These are phyloP conservation scores for Taxillus chinensis DNA, from an alignment of 164 flowering plant genomes.

Conservation along the genomic window DNA sequence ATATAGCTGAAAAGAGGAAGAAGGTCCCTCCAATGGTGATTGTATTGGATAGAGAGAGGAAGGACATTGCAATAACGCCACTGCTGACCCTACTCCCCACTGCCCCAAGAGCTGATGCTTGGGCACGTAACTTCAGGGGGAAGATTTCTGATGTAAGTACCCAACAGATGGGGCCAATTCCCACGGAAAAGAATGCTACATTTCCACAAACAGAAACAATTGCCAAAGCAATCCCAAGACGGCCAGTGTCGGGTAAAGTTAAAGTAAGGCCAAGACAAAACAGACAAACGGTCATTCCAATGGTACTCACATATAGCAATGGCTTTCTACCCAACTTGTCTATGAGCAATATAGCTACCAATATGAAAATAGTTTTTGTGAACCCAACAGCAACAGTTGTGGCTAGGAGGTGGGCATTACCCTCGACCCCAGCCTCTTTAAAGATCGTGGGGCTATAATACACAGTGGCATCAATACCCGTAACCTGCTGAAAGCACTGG, in stretches of 20 bases:
- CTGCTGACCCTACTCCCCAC: constrained; percentile 49
- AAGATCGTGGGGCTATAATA: constrained; percentile 42
- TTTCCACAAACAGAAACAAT: constrained; percentile 33
- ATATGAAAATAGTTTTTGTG: constrained; percentile 32
- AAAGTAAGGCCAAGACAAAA: constrained; percentile 23
- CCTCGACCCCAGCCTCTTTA: constrained; percentile 30
- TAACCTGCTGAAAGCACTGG: constrained; percentile 35
- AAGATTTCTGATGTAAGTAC: constrained; percentile 53
- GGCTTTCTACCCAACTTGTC: constrained; percentile 38
- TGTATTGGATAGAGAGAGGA: constrained; percentile 33
- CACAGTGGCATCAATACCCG: constrained; percentile 37
- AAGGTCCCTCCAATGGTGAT: constrained; percentile 60
- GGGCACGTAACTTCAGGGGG: constrained; percentile 50
- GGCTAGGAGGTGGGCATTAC: constrained; percentile 21
- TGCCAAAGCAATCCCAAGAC: constrained; percentile 16
- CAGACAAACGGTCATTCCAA: constrained; percentile 40
- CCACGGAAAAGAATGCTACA: constrained; percentile 48
- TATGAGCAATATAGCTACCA: constrained; percentile 28
- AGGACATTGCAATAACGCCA: constrained; percentile 47
- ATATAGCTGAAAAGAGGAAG: constrained; percentile 36
- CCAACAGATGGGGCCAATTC: constrained; percentile 58
- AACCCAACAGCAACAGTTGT: constrained; percentile 38
- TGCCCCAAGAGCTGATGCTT: constrained; percentile 50
- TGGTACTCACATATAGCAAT: constrained; percentile 29
- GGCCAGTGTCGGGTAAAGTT: constrained; percentile 10